Conservation (phyloP, 768 basidiomycete genomes). For the Trametes cingulata region DNA sequence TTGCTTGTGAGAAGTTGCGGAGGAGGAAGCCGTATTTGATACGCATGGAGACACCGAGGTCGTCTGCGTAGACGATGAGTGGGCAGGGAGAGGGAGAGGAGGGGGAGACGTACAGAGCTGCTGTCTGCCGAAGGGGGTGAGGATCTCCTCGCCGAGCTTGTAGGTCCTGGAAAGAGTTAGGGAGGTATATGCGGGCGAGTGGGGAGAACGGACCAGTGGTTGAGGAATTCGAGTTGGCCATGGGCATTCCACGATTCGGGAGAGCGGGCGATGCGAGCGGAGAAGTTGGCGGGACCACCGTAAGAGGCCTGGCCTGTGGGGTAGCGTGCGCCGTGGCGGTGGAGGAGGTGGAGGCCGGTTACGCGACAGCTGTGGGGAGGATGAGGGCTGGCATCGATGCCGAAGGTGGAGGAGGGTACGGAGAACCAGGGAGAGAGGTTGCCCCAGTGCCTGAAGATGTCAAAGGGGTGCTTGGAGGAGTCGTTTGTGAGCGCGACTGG, state of each 20-base stretch:
- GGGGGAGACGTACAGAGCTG: constrained; percentile 64
- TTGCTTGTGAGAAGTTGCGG: constrained; percentile 40
- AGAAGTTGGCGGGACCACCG: constrained; percentile 62
- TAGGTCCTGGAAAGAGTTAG: constrained; percentile 61
- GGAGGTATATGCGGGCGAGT: neutral
- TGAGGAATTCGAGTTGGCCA: constrained; percentile 73
- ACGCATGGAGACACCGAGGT: constrained; percentile 43
- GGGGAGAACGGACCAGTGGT: constrained; percentile 62
- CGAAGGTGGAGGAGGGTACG: constrained; percentile 63
- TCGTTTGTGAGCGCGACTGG: constrained; percentile 25
- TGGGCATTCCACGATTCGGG: constrained; percentile 63
- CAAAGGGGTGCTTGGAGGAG: constrained; percentile 43
- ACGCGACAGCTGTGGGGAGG: constrained; percentile 69
- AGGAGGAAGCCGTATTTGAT: constrained; percentile 46
- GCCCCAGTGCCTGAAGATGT: constrained; percentile 78
- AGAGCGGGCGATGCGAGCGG: constrained; percentile 51
- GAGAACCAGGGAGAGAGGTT: constrained; percentile 88
- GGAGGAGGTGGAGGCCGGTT: constrained; percentile 76
- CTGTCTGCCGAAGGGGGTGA: constrained; percentile 87
- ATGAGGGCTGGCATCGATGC: constrained; percentile 68
- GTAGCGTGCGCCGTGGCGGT: constrained; percentile 78
- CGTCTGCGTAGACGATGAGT: constrained; percentile 29
- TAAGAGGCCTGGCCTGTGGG: constrained; percentile 63
- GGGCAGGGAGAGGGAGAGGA: neutral
- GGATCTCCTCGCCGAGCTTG: constrained; percentile 84